phyloP scores from a whole-genome alignment of 176 grass and related monocot genomes.

The Carex pumila region DNA sequence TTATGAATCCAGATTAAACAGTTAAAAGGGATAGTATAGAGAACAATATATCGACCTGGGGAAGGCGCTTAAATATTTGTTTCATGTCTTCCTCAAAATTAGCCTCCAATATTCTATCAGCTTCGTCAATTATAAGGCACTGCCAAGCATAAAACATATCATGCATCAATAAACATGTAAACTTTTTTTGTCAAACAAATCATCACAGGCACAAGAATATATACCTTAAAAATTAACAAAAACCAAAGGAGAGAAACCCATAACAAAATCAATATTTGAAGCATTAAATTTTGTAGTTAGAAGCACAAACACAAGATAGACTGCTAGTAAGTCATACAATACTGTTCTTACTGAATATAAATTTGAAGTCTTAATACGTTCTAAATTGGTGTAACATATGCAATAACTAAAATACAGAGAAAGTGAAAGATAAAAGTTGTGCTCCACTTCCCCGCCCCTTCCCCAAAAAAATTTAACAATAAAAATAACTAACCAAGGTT shows the following conservation, averaged over 20 bases:
- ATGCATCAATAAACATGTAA: neutral
- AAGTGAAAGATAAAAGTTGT: neutral
- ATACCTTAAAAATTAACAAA: neutral
- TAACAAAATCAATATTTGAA: neutral
- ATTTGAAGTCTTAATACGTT: neutral
- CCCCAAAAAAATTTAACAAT: neutral
- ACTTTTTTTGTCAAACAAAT: neutral
- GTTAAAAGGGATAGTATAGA: neutral
- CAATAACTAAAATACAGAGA: neutral
- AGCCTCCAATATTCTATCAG: slow-evolving; percentile 79
- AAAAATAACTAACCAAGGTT: neutral
- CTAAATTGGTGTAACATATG: neutral
- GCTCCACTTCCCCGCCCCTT: neutral
- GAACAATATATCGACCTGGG: slow-evolving; percentile 42
- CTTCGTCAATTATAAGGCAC: slow-evolving; percentile 98
- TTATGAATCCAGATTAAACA: neutral
- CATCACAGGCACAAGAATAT: neutral
- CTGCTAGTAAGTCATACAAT: neutral
- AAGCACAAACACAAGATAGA: neutral
- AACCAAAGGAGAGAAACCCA: neutral
- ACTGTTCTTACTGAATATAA: neutral
- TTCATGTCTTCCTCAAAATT: slow-evolving; percentile 99
- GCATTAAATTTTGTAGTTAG: neutral
- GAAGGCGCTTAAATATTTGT: slow-evolving; percentile 93
- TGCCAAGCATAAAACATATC: slow-evolving; percentile 22